Conservation (phyloP, 768 basidiomycete genomes). For the Tephrocybe sp. region DNA sequence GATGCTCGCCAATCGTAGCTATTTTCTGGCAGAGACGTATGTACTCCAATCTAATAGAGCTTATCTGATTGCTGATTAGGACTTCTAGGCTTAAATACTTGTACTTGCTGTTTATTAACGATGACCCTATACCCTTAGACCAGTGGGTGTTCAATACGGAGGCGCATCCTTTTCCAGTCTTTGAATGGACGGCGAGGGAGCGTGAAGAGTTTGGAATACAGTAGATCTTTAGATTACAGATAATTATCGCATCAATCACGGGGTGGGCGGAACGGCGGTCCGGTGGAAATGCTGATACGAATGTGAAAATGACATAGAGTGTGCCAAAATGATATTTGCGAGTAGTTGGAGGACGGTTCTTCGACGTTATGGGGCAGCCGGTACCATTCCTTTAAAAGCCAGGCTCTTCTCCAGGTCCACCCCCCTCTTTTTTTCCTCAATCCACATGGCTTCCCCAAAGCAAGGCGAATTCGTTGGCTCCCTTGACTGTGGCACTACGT, state of each 20-base stretch:
- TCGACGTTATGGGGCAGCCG: slow-evolving; percentile 7
- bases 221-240: slow-evolving; percentile 9
- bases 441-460: slow-evolving; percentile 33
- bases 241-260: neutral
- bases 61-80: neutral
- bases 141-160: slow-evolving; percentile 65
- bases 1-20: slow-evolving; percentile 19
- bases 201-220: slow-evolving; percentile 37
- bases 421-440: slow-evolving; percentile 10
- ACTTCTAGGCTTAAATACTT: slow-evolving; percentile 63
- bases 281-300: slow-evolving; percentile 10
- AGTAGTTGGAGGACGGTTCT: slow-evolving; percentile 11
- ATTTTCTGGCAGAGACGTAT: slow-evolving; percentile 48
- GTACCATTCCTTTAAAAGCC: slow-evolving; percentile 9
- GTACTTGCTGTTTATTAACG: slow-evolving; percentile 64
- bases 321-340: slow-evolving; percentile 15
- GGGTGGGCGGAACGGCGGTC: slow-evolving; percentile 14
- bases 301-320: slow-evolving; percentile 1
- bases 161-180: slow-evolving; percentile 77
- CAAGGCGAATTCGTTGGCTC: slow-evolving; percentile 87
- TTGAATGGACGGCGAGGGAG: slow-evolving; percentile 58
- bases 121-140: slow-evolving; percentile 56
- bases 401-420: slow-evolving; percentile 1
- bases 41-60: slow-evolving; percentile 14
- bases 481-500: slow-evolving; percentile 96